phyloP scores from a whole-genome alignment of 75 land plant genomes.

The Pinus albicaulis region DNA sequence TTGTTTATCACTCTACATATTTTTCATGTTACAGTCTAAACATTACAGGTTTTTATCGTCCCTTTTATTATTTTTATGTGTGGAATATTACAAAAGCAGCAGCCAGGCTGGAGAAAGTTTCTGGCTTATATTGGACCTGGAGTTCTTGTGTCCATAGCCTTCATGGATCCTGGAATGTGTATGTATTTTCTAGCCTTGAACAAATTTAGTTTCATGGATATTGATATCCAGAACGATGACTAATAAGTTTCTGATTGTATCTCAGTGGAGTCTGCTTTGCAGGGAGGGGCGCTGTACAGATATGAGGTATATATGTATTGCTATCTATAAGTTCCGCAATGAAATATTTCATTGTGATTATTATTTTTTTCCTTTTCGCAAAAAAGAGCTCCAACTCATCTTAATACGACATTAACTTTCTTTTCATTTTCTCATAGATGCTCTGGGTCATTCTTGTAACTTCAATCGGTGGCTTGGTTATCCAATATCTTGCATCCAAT shows the following conservation, averaged over 20 bases:
- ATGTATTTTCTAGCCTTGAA: conserved; percentile 9
- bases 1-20: too few species aligned
- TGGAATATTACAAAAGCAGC: conserved; percentile 6
- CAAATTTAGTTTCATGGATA: not conserved
- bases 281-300: conserved; percentile 61
- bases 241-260: not conserved
- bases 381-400: too few species aligned
- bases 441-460: conserved; percentile 74
- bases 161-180: conserved; percentile 80
- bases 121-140: conserved; percentile 68
- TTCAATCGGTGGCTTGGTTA: conserved; percentile 68
- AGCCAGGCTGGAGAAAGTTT: conserved; percentile 60
- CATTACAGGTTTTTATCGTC: too few species aligned
- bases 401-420: too few species aligned
- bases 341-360: too few species aligned
- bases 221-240: not conserved
- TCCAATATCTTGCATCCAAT: conserved; percentile 86
- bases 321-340: not conserved
- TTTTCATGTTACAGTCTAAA: too few species aligned
- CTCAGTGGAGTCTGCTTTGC: conserved; percentile 67
- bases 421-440: conserved; percentile 22
- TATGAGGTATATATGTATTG: conserved; percentile 41
- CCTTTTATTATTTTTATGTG: too few species aligned
- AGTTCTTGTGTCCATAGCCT: conserved; percentile 69
- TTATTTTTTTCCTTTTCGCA: too few species aligned